phyloP scores from a whole-genome alignment of 1,284 basidiomycete genomes.

The Ustilago vetiveriae region DNA sequence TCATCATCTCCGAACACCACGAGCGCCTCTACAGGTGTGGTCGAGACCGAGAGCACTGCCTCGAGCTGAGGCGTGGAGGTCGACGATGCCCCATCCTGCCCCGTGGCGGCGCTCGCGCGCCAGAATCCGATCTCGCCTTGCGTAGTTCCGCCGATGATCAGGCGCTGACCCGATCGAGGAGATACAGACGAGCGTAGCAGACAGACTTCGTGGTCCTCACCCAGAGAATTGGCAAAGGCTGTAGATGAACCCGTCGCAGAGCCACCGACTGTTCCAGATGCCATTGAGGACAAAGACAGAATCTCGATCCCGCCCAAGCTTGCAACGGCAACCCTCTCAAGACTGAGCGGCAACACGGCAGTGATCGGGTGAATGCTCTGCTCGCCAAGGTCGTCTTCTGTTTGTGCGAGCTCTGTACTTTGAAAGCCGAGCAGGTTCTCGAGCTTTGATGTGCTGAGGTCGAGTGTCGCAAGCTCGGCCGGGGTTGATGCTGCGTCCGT shows the following conservation, averaged over 20 bases:
- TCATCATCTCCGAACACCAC: slow-evolving; percentile 72
- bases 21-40: slow-evolving; percentile 73
- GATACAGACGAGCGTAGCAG: slow-evolving; percentile 36
- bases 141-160: slow-evolving; percentile 48
- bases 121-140: slow-evolving; percentile 57
- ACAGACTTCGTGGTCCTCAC: slow-evolving; percentile 19
- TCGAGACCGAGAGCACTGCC: slow-evolving; percentile 78
- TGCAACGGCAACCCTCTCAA: slow-evolving; percentile 35
- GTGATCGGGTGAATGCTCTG: slow-evolving; percentile 10
- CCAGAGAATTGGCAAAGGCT: slow-evolving; percentile 12
- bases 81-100: not conserved
- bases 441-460: slow-evolving; percentile 10
- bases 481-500: not conserved
- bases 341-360: slow-evolving; percentile 33
- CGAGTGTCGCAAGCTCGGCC: slow-evolving; percentile 14
- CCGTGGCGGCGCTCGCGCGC: slow-evolving; percentile 61
- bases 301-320: slow-evolving; percentile 18
- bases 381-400: not conserved
- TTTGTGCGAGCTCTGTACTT: not conserved
- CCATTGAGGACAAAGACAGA: slow-evolving; percentile 13
- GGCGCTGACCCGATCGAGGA: slow-evolving; percentile 35
- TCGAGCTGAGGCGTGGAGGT: slow-evolving; percentile 71
- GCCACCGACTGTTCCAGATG: not conserved
- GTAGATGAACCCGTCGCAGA: not conserved
- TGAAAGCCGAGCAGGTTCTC: slow-evolving; percentile 13